Conservation (phyloP, 371 early-diverging fungal species). For the Saksenaea oblongispora region DNA sequence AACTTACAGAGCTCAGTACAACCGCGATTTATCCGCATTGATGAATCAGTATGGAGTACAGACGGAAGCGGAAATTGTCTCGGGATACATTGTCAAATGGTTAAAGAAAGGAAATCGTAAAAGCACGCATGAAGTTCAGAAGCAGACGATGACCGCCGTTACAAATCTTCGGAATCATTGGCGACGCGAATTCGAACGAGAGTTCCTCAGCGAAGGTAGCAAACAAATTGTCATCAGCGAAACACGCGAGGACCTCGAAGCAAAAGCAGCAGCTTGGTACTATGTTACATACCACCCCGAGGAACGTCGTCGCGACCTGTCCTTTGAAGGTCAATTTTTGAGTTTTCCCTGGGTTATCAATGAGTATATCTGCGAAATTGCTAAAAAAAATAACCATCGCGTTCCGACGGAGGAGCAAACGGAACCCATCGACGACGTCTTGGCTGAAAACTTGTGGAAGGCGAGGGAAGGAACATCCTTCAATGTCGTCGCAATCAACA, state of each 20-base stretch:
- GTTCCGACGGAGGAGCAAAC: neutral
- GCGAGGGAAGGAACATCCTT: neutral
- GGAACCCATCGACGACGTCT: constrained; percentile 17
- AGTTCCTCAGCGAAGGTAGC: constrained; percentile 29
- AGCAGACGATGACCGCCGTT: constrained; percentile 44
- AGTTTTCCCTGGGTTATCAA: constrained; percentile 71
- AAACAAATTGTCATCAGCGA: constrained; percentile 14
- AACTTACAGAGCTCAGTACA: constrained; percentile 41
- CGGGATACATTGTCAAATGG: constrained; percentile 49
- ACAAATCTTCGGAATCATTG: constrained; percentile 38
- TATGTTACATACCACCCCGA: constrained; percentile 66
- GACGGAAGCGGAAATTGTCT: constrained; percentile 53
- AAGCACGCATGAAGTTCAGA: constrained; percentile 47
- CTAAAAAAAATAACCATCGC: constrained; percentile 23
- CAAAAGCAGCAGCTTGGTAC: constrained; percentile 80
- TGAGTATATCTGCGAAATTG: constrained; percentile 59
- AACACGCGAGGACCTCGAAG: constrained; percentile 24
- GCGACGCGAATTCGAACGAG: constrained; percentile 46
- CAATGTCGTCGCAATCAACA: neutral
- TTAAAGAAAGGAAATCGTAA: constrained; percentile 36
- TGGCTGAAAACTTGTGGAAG: constrained; percentile 4
- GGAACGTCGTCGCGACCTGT: constrained; percentile 22
- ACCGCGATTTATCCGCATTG: constrained; percentile 51
- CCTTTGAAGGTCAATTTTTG: constrained; percentile 31
- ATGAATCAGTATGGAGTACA: constrained; percentile 72